Evolutionary conservation across 2,329 filamentous ascomycete genomes (phyloP).

Genomic region (Hyphodiscus sp.): DNA sequence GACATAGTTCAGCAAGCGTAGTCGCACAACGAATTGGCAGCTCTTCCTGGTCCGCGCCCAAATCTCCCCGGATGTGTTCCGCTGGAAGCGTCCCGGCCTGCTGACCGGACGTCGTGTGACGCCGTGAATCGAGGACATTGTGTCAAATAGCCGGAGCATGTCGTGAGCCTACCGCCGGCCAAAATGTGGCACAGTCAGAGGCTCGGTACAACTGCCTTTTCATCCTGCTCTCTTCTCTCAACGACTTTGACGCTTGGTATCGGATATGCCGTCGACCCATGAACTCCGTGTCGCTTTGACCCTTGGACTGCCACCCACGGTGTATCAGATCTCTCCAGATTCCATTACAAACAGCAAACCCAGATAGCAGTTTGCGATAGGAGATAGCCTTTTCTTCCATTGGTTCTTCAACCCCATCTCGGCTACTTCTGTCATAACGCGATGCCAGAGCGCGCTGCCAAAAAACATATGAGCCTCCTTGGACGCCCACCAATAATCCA

Average conservation of each 20-base stretch:
- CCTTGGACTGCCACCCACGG: not conserved
- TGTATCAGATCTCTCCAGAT: not conserved
- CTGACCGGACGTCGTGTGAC: constrained; percentile 6
- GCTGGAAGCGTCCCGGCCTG: constrained; percentile 1
- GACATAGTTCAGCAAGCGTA: not conserved
- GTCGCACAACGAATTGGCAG: not conserved
- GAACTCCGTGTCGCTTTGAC: not conserved
- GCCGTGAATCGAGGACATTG: not conserved
- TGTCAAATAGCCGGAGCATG: constrained; percentile 1
- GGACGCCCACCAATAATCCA: not conserved
- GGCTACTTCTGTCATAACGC: not conserved
- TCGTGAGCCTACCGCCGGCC: not conserved
- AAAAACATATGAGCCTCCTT: not conserved
- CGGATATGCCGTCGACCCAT: not conserved
- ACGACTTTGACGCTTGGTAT: not conserved
- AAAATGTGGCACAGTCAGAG: not conserved
- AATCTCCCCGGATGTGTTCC: not conserved
- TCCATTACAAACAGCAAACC: not conserved
- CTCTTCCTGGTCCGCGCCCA: not conserved
- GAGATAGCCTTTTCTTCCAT: not conserved
- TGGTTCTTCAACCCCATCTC: not conserved
- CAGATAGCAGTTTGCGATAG: not conserved
- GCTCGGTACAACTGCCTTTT: not conserved
- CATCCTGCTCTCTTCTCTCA: too few species aligned
- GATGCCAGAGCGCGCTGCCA: not conserved